These are phyloP conservation scores for Backusella liffmaniae DNA, from an alignment of 192 early-diverging fungal genomes.

Conservation along the genomic window DNA sequence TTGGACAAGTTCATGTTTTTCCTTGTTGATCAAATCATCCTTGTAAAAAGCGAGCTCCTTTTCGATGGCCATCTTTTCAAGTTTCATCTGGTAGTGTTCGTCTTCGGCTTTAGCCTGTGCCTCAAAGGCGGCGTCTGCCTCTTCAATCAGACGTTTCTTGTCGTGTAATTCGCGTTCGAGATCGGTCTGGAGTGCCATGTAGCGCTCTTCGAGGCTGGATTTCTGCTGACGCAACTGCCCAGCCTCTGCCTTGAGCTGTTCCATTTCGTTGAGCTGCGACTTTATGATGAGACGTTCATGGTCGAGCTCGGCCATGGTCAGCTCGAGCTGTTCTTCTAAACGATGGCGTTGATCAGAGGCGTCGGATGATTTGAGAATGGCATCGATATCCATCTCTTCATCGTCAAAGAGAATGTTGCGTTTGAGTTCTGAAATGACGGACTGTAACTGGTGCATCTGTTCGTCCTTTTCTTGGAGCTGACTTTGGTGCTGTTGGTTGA, in stretches of 20 bases:
- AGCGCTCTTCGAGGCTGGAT: neutral
- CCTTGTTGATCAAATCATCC: constrained; percentile 49
- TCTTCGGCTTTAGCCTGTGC: constrained; percentile 17
- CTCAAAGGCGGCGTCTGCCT: constrained; percentile 24
- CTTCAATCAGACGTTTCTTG: constrained; percentile 25
- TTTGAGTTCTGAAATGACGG: neutral
- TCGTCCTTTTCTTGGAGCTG: constrained; percentile 28
- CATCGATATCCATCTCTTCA: neutral
- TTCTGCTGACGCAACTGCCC: neutral
- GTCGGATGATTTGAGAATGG: neutral
- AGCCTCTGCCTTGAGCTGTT: neutral
- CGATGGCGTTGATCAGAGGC: constrained; percentile 8
- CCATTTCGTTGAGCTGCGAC: neutral
- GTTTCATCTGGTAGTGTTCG: constrained; percentile 25
- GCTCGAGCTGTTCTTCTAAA: constrained; percentile 34
- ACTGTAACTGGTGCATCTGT: constrained; percentile 25
- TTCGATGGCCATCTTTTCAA: constrained; percentile 11
- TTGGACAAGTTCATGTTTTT: constrained; percentile 54
- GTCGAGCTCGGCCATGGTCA: constrained; percentile 13
- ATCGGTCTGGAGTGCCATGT: neutral
- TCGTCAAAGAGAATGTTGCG: constrained; percentile 8
- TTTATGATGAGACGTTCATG: neutral
- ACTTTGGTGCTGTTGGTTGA: constrained; percentile 31
- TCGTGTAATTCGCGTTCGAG: constrained; percentile 22
- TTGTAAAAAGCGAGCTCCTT: neutral